phyloP scores from a whole-genome alignment of 2,329 filamentous ascomycete genomes.

The Nemania bipapillata region DNA sequence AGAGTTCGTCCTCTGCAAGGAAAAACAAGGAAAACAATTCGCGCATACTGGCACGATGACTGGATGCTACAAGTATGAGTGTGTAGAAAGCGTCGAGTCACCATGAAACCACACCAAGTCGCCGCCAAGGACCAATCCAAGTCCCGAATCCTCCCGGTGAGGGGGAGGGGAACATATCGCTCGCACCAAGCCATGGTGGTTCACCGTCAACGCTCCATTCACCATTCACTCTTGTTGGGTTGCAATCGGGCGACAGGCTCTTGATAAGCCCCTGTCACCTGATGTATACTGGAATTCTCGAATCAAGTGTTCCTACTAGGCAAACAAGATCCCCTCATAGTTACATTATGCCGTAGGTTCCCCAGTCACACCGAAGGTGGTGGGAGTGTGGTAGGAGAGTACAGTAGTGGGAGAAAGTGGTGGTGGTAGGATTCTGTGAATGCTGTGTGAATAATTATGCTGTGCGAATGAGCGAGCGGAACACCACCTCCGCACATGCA shows the following conservation, averaged over 20 bases:
- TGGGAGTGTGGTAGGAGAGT: slow-evolving; percentile 19
- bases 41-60: not conserved
- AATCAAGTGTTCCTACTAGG: slow-evolving; percentile 27
- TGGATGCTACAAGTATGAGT: no score
- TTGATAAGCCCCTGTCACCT: slow-evolving; percentile 40
- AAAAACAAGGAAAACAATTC: slow-evolving; percentile 5
- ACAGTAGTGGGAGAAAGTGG: slow-evolving; percentile 10
- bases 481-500: slow-evolving; percentile 1
- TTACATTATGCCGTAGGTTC: slow-evolving; percentile 19
- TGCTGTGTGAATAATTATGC: not conserved
- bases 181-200: slow-evolving; percentile 11
- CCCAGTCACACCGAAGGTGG: slow-evolving; percentile 33
- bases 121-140: slow-evolving; percentile 11
- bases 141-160: slow-evolving; percentile 29
- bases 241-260: slow-evolving; percentile 27
- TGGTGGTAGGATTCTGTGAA: slow-evolving; percentile 3
- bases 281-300: slow-evolving; percentile 29
- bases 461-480: not conserved
- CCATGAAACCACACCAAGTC: not conserved
- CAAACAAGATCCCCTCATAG: slow-evolving; percentile 22
- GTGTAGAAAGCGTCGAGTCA: not conserved
- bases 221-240: slow-evolving; percentile 24
- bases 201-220: slow-evolving; percentile 7
- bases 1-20: not conserved
- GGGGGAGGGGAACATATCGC: slow-evolving; percentile 11